A percentile compares a stretch with the other conserved stretches of the same genome.
Evolutionary conservation across 1,139 yeast genomes (phyloP).

Genomic region (Eremothecium sinecaudum): DNA sequence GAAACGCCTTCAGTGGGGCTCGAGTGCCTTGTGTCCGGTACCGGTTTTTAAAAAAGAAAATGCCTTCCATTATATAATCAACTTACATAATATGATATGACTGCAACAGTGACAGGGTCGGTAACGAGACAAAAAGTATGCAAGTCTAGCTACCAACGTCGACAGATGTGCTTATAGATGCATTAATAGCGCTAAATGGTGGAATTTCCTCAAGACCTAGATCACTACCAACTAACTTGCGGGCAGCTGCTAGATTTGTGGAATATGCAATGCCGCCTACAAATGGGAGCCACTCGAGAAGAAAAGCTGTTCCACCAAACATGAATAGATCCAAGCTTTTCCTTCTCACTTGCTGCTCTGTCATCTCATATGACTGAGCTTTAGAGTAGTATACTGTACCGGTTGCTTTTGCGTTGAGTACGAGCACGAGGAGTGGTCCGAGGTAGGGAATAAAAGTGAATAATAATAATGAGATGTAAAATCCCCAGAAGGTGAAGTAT

Average conservation of each 20-base stretch:
- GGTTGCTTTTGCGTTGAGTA: conserved; percentile 2
- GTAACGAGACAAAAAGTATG: too few species aligned
- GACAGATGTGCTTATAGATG: too few species aligned
- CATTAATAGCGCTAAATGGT: neutral
- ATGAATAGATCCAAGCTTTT: conserved; percentile 3
- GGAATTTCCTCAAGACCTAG: neutral
- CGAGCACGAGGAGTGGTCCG: conserved; percentile 2
- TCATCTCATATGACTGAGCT: neutral
- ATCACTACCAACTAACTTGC: conserved; percentile 1
- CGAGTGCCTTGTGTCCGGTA: too few species aligned
- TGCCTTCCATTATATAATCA: too few species aligned
- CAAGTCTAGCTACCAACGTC: too few species aligned
- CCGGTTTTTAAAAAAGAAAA: too few species aligned
- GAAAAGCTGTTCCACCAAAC: conserved; percentile 3
- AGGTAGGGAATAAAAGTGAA: conserved; percentile 2
- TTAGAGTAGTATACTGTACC: conserved; percentile 2
- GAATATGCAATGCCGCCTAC: conserved; percentile 3
- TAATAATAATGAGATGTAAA: conserved; percentile 1
- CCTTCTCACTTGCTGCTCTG: neutral
- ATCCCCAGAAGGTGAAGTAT: conserved; percentile 2
- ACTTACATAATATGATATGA: too few species aligned
- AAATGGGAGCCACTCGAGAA: conserved; percentile 2
- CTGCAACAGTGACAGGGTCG: too few species aligned
- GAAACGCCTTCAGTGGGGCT: too few species aligned
- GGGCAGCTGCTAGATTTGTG: conserved; percentile 4